Evolutionary conservation across 2,329 filamentous ascomycete genomes (phyloP).

Genomic region (Sarocladium brachiariae): DNA sequence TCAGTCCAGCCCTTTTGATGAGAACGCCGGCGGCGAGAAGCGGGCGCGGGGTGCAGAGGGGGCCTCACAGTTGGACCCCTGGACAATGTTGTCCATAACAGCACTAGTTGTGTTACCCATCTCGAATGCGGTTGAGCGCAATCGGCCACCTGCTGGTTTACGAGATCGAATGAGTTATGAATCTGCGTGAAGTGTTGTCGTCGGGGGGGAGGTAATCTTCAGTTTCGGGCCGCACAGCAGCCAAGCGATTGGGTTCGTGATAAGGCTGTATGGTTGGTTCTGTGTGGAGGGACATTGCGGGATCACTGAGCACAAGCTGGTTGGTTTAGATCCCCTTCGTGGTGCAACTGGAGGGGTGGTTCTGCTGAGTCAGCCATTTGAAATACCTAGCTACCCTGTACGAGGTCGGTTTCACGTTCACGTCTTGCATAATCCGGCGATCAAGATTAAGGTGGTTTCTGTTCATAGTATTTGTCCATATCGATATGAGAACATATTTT

Average conservation of each 20-base stretch:
- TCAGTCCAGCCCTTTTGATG: background rate
- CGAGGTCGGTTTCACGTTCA: too few species aligned
- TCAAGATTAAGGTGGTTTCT: background rate
- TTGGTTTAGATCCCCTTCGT: background rate
- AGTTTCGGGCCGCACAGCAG: conserved; percentile 1
- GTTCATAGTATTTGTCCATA: too few species aligned
- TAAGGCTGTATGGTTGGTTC: conserved; percentile 20
- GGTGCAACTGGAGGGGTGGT: conserved; percentile 3
- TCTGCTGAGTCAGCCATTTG: background rate
- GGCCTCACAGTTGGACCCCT: conserved; percentile 85
- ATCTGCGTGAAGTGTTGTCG: too few species aligned
- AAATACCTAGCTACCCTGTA: background rate
- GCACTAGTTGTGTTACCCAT: conserved; percentile 66
- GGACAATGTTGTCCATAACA: conserved; percentile 92
- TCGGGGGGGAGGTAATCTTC: background rate
- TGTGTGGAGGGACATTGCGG: conserved; percentile 6
- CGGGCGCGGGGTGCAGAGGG: conserved; percentile 3
- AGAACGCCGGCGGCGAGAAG: conserved; percentile 3
- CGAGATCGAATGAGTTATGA: too few species aligned
- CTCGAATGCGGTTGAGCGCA: conserved; percentile 9
- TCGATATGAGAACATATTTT: too few species aligned
- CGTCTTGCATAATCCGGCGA: too few species aligned
- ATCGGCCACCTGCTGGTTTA: background rate
- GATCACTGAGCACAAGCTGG: conserved; percentile 7
- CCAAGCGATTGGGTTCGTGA: conserved; percentile 14